Conservation (phyloP, 164 flowering plant species). For the Nymphaea colorata region DNA sequence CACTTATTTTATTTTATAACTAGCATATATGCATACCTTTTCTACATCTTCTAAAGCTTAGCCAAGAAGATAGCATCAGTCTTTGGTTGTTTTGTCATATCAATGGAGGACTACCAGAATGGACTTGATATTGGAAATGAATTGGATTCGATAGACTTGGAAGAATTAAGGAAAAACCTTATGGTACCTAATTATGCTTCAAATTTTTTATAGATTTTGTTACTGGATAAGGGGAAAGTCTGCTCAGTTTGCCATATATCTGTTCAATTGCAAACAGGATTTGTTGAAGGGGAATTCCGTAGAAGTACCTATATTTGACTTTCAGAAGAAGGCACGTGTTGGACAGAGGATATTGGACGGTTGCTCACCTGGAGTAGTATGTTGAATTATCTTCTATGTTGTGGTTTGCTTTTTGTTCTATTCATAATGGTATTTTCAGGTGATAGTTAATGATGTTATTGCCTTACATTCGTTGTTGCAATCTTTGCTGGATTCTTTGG, state of each 20-base stretch:
- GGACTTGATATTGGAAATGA: constrained; percentile 88
- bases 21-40: constrained; percentile 6
- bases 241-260: background rate
- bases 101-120: constrained; percentile 91
- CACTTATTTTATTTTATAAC: background rate
- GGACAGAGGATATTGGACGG: constrained; percentile 56
- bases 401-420: background rate
- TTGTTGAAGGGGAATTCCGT: constrained; percentile 77
- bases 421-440: constrained; percentile 24
- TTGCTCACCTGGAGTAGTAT: constrained; percentile 81
- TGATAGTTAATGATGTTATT: constrained; percentile 94
- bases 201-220: too few relatives aligned
- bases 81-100: constrained; percentile 70
- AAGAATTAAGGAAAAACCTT: constrained; percentile 63
- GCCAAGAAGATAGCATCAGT: constrained; percentile 98
- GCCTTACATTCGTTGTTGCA: constrained; percentile 89
- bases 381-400: constrained; percentile 1
- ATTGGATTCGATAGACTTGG: constrained; percentile 77
- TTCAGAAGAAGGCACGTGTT: constrained; percentile 67
- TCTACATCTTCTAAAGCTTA: constrained; percentile 52
- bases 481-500: constrained; percentile 87
- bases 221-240: background rate
- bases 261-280: constrained; percentile 36
- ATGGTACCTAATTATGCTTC: constrained; percentile 42
- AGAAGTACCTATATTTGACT: constrained; percentile 70